Conservation (phyloP, 108 stramenopile genomes). For the Nitzschia sp. region DNA sequence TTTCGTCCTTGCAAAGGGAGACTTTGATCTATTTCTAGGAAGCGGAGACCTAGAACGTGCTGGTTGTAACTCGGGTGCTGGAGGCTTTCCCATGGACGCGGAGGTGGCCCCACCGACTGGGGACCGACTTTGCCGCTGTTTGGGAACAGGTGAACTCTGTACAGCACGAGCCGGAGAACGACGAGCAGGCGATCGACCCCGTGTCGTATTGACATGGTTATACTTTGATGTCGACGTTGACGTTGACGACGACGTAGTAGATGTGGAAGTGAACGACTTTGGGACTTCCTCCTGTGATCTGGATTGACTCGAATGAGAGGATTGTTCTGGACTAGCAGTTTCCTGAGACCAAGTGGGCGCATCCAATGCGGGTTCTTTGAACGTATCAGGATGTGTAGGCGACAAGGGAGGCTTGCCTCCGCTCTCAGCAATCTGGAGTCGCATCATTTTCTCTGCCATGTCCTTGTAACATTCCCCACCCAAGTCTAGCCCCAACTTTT, state of each 20-base stretch:
- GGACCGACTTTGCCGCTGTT: not conserved
- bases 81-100: not conserved
- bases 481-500: slow-evolving; percentile 12
- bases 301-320: not conserved
- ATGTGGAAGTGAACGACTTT: too few relatives aligned
- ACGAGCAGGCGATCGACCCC: too few relatives aligned
- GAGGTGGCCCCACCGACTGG: slow-evolving; percentile 2
- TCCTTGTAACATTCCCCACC: not conserved
- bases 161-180: too few relatives aligned
- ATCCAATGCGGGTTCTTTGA: not conserved
- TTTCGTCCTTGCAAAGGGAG: not conserved
- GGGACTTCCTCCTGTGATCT: too few relatives aligned
- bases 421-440: slow-evolving; percentile 1
- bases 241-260: too few relatives aligned
- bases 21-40: slow-evolving; percentile 9
- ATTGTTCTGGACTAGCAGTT: slow-evolving; percentile 17
- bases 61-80: not conserved
- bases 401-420: not conserved
- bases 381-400: not conserved
- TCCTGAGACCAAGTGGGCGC: slow-evolving; percentile 26
- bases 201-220: too few relatives aligned
- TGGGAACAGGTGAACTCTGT: not conserved
- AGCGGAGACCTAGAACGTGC: slow-evolving; percentile 8
- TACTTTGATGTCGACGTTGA: too few relatives aligned
- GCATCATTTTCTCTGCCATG: slow-evolving; percentile 15